Evolutionary conservation across 306 rosid genomes (phyloP), one percentile per base, ranked within the genome.

Genomic region (Malus fusca): DNA sequence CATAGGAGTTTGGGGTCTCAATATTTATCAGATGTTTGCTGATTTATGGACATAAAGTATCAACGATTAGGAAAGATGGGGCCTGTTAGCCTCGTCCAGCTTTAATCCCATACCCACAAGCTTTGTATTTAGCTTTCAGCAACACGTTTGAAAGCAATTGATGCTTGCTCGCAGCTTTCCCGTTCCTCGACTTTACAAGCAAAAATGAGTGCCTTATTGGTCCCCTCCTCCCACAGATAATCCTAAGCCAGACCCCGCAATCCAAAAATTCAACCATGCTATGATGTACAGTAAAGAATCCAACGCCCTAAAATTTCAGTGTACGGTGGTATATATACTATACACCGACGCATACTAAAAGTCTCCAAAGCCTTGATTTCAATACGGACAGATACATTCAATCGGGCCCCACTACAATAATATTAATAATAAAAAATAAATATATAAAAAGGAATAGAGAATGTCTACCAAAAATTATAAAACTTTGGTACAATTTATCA

Each of bases 61-160:
- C 73, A 35, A 67, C 43, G 68, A 68, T 77, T 17, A 28, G 31
- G 70, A 65, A 19, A 43, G 65, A 84, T 68, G 79, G 82, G 87
- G 75, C 60, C 84, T 68, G 59, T 51, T 37, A 62, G 68, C 60
- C 15, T 72, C 51, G 63, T 75, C 43, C 14, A 72, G 69, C 68
- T 75, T 69, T 69, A 21, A 63, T 62, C 60, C 2, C 9, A 63
- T 65, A 28, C 37, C 75, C 48, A 65, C 75, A 78, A 75, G 67
- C 82, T 56, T 60, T 58, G 63, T 62, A 63, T 55, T 12, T 65
- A 66, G 70, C 17, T 19, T 74, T 70, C 62, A 30, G 42, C 31
- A 53, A 21, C 77, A 79, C 72, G 68, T 15, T 63, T 30, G 76
- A 42, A 66, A 80, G 75, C 30, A 44, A 51, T 33, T 23, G 71